A percentile compares a stretch with the other conserved stretches of the same genome.
Evolutionary conservation across 2,329 filamentous ascomycete species (phyloP).

Genomic region (Cytospora schulzeri): DNA sequence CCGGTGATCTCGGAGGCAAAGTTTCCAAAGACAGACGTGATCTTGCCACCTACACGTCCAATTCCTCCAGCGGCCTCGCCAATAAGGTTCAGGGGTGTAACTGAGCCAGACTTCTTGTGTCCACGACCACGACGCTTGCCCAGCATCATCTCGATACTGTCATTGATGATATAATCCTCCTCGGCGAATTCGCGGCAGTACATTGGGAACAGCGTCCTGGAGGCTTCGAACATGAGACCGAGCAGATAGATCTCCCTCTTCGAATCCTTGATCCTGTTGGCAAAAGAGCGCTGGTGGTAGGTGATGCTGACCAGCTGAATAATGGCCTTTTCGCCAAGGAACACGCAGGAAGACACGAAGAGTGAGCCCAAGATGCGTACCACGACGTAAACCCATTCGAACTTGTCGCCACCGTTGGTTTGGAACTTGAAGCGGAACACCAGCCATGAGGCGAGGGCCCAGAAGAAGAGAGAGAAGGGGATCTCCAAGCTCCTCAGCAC

Average conservation of each 20-base stretch:
- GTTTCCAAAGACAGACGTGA: slow-evolving; percentile 90
- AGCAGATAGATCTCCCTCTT: slow-evolving; percentile 85
- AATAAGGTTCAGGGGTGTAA: slow-evolving; percentile 78
- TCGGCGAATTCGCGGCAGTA: slow-evolving; percentile 90
- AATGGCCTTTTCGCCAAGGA: slow-evolving; percentile 75
- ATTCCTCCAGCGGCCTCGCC: slow-evolving; percentile 63
- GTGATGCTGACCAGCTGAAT: slow-evolving; percentile 84
- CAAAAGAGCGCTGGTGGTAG: slow-evolving; percentile 83
- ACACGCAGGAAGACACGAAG: slow-evolving; percentile 69
- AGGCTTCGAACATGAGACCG: slow-evolving; percentile 86
- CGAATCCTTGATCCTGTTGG: slow-evolving; percentile 81
- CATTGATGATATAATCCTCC: slow-evolving; percentile 89
- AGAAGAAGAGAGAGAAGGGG: slow-evolving; percentile 68
- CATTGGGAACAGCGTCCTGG: slow-evolving; percentile 83
- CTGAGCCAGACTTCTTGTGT: slow-evolving; percentile 57
- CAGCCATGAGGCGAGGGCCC: slow-evolving; percentile 64
- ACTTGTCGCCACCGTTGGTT: slow-evolving; percentile 34
- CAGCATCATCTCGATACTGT: slow-evolving; percentile 73
- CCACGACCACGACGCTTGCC: slow-evolving; percentile 42
- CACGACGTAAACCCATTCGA: slow-evolving; percentile 60
- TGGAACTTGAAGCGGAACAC: slow-evolving; percentile 61
- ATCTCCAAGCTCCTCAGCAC: slow-evolving; percentile 67
- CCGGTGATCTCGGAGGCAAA: slow-evolving; percentile 94
- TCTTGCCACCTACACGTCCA: slow-evolving; percentile 85
- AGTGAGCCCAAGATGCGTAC: slow-evolving; percentile 67